These are phyloP conservation scores for Oldenlandia corymbosa DNA, from an alignment of 257 asterid genomes.

Conservation along the genomic window DNA sequence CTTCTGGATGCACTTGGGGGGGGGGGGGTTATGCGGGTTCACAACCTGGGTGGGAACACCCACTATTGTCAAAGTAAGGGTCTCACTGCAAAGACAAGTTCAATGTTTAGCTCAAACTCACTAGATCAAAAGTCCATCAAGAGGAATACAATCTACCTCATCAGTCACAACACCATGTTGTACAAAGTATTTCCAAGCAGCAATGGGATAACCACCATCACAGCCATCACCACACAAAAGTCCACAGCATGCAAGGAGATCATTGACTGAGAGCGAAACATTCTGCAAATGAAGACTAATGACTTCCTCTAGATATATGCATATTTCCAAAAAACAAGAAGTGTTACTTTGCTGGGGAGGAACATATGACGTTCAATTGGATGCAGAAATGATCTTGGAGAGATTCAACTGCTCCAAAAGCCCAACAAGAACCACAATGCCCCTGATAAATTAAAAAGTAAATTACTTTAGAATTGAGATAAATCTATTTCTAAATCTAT, in stretches of 20 bases:
- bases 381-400: slow-evolving; percentile 93
- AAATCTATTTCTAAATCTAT: slow-evolving; percentile 2
- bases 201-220: slow-evolving; percentile 85
- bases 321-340: background rate
- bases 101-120: background rate
- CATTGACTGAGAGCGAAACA: slow-evolving; percentile 81
- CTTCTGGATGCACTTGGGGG: slow-evolving; percentile 64
- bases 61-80: slow-evolving; percentile 81
- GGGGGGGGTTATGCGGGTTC: slow-evolving; percentile 91
- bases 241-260: slow-evolving; percentile 92
- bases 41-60: slow-evolving; percentile 98
- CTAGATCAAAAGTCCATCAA: background rate
- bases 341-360: background rate
- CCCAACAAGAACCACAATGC: slow-evolving; percentile 99
- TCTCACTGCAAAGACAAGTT: slow-evolving; percentile 60
- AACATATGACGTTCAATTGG: slow-evolving; percentile 51
- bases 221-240: slow-evolving; percentile 91
- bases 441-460: slow-evolving; percentile 44
- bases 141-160: slow-evolving; percentile 44
- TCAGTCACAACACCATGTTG: slow-evolving; percentile 80
- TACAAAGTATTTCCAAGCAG: slow-evolving; percentile 86
- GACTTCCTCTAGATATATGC: background rate
- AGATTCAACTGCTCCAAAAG: slow-evolving; percentile 88
- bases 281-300: slow-evolving; percentile 40
- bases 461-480: slow-evolving; percentile 16